phyloP scores from a whole-genome alignment of 2,329 filamentous ascomycete genomes.

The Colletotrichum lupini region DNA sequence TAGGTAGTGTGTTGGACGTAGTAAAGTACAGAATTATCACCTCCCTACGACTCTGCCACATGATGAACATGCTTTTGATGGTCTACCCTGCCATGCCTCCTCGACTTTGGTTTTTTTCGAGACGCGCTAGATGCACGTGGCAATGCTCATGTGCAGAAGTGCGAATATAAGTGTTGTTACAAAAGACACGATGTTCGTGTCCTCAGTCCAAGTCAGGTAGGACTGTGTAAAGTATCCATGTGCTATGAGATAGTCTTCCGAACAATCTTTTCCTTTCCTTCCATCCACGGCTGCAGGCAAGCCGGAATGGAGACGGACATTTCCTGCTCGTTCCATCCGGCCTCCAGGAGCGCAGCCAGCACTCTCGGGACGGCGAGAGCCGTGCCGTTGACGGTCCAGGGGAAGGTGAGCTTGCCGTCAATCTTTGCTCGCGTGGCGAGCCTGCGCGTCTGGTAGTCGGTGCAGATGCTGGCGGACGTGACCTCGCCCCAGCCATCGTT shows the following conservation, averaged over 20 bases:
- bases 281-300: constrained; percentile 87
- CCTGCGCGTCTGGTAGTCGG: constrained; percentile 90
- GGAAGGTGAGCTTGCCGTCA: constrained; percentile 72
- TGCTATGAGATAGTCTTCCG: background rate
- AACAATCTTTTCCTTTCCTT: constrained; percentile 74
- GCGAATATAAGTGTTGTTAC: background rate
- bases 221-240: background rate
- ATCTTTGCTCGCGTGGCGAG: constrained; percentile 79
- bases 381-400: constrained; percentile 94
- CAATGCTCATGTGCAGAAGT: background rate
- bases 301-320: constrained; percentile 80
- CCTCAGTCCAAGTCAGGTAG: background rate
- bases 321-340: constrained; percentile 82
- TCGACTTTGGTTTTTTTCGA: background rate
- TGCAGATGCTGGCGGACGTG: constrained; percentile 89
- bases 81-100: too few relatives aligned
- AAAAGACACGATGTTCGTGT: background rate
- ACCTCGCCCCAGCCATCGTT: constrained; percentile 91
- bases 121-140: background rate
- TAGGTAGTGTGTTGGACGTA: background rate
- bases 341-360: constrained; percentile 88
- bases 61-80: background rate
- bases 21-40: constrained; percentile 1
- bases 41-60: background rate
- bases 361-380: constrained; percentile 92